Evolutionary conservation across 1,284 basidiomycete genomes (phyloP), one percentile per base, ranked within the genome.

Genomic region (Ganoderma lucidum): DNA sequence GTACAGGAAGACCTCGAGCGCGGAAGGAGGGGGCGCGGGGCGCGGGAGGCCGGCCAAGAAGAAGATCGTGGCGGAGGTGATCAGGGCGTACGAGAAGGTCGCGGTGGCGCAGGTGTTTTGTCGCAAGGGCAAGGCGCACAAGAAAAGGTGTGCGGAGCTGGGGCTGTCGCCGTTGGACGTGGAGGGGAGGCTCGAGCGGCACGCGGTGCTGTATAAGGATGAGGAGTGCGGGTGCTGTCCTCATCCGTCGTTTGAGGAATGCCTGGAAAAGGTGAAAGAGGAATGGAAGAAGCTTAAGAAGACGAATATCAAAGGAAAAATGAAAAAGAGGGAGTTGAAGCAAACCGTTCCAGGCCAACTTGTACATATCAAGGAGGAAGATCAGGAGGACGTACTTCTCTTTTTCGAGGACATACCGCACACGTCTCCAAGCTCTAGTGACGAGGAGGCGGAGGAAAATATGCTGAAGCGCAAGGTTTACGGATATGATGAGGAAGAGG

Each of bases 21-120:
- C 5, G 39, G 39, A 14, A 2, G 39, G 39, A 41, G 12, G 39
- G 39, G 39, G 23, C 23, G 23, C 23, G 23, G 23, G 39, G 9
- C 39, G 39, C 39, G 39, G 39, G 39, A 41, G 39, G 39, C 39
- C 39, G 10, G 5, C 39, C 9, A 64, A 32, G 53, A 32, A 41
- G 53, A 14, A 64, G 51, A 39, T 64, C 39, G 63, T 64, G 37
- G 48, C 51, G 63, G 15, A 48, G 14, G 35, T 64, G 23, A 51
- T 64, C 23, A 8, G 14, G 39, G 51, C 32, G 23, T 56, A 44
- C 53, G 53, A 64, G 63, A 64, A 64, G 63, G 32, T 64, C 37
- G 63, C 63, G 63, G 37, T 64, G 35, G 63, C 53, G 51, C 53
- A 56, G 63, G 63, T 64, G 53, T 55, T 41, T 39, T 64, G 63